Conservation (phyloP, 495 filamentous ascomycete genomes). For the Corynascus novoguineensis region DNA sequence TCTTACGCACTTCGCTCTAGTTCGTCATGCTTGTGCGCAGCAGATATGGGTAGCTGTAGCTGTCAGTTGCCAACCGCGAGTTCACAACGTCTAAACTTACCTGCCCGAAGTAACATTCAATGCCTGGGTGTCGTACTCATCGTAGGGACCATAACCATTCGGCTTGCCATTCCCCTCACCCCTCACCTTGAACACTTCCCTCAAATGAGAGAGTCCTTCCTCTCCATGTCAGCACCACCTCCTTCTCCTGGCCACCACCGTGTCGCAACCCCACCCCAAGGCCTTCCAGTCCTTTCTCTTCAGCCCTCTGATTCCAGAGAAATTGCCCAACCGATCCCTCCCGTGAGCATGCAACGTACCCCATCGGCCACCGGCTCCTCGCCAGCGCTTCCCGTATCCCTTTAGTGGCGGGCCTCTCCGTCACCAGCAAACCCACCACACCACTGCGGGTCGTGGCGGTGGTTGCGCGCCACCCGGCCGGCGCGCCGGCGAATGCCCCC, state of each 20-base stretch:
- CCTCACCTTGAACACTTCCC: neutral
- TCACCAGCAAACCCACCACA: slow-evolving; percentile 59
- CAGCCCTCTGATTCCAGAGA: slow-evolving; percentile 64
- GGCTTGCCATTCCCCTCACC: neutral
- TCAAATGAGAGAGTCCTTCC: slow-evolving; percentile 38
- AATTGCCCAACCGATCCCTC: slow-evolving; percentile 55
- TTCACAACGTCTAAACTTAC: neutral
- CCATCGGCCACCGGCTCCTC: slow-evolving; percentile 60
- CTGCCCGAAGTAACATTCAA: too few relatives aligned
- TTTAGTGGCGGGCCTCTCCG: slow-evolving; percentile 44
- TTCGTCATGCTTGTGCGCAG: too few relatives aligned
- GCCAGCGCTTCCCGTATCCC: slow-evolving; percentile 61
- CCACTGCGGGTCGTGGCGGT: too few relatives aligned
- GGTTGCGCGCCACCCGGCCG: slow-evolving; percentile 57
- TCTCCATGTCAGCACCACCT: slow-evolving; percentile 53
- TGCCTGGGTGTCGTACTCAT: too few relatives aligned
- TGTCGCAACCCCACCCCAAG: slow-evolving; percentile 58
- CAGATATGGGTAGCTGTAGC: neutral
- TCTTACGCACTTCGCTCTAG: too few relatives aligned
- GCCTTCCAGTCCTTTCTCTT: slow-evolving; percentile 56
- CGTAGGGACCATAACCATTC: too few relatives aligned
- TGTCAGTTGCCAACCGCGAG: neutral
- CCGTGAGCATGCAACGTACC: slow-evolving; percentile 46
- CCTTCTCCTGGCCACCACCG: slow-evolving; percentile 14
- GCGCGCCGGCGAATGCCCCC: slow-evolving; percentile 67